Evolutionary conservation across 139 green algal genomes (phyloP), one percentile per base, ranked within the genome.

Genomic region (Auxenochlorella pyrenoidosa): DNA sequence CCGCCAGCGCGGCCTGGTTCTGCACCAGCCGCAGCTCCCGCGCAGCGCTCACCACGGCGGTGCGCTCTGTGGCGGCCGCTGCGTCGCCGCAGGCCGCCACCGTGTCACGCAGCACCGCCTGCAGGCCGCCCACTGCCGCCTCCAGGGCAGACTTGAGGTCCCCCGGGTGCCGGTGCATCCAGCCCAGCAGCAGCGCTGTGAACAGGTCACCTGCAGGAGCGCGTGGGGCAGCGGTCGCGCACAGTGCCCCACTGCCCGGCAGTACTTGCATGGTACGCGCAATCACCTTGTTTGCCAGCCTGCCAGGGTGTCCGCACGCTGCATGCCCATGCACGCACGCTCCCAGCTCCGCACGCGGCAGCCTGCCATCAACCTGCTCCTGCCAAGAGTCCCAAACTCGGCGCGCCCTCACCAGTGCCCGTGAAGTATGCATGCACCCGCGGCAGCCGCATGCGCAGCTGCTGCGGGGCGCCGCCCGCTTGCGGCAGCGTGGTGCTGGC

Each of bases 341-440:
- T 73, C 13, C 30, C 30, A 18, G 21, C 21, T 63, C 12, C 40
- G 16, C 1, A 3, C 3, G 21, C 26, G 6, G 41, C 40, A 40
- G n/a, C 1, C 41, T 41, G 26, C 40, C 12, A 26, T 63, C 15
- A 6, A 4, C 30, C 28, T 18, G 26, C 41, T n/a, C 41, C 75
- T 63, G 21, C 26, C 12, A 2, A 8, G 3, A 38, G 6, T 1
- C 22, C 22, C 22, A 10, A 21, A 30, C 26, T 44, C 44, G 1
- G 36, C 1, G 24, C 13, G 0, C 30, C 32, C 79, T 26, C 87
- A 93, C 95, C 95, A 88, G 94, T 97, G 8, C 96, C 96, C 15
- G 95, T 97, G 88, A 98, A 98, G 89, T 97, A 96, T 0, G 90
- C 94, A 8, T 93, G 63, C 60, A 96, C 84, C 1, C 90, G 88